Percentiles rank a stretch among this genome's conserved stretches.
These are phyloP conservation scores for Clonostachys rosea DNA, from an alignment of 2,329 filamentous ascomycete species.

Conservation along the genomic window DNA sequence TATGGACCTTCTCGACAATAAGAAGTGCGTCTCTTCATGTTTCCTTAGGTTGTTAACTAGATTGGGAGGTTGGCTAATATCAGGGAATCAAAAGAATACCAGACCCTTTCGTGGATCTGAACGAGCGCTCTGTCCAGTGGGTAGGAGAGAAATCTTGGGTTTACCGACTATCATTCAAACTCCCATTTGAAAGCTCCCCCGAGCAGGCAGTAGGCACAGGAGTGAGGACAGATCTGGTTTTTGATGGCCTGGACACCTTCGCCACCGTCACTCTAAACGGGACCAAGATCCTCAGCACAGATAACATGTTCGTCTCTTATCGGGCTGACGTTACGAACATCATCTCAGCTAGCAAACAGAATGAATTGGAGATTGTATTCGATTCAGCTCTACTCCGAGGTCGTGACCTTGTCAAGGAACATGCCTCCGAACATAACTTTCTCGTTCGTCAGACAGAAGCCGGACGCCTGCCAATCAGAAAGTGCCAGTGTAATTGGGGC, in stretches of 20 bases:
- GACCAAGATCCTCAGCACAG: slow-evolving; percentile 43
- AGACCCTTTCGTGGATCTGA: slow-evolving; percentile 57
- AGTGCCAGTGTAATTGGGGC: slow-evolving; percentile 67
- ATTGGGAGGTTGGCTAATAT: not conserved
- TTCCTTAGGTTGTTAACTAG: too few relatives aligned
- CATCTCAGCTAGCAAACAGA: slow-evolving; percentile 24
- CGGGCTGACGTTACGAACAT: slow-evolving; percentile 43
- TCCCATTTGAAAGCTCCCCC: slow-evolving; percentile 4
- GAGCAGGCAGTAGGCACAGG: not conserved
- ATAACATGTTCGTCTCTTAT: slow-evolving; percentile 62
- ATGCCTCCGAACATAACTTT: slow-evolving; percentile 41
- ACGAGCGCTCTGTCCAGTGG: slow-evolving; percentile 56
- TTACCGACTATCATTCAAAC: slow-evolving; percentile 38
- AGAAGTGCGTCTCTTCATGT: slow-evolving; percentile 12
- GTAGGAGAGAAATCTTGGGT: slow-evolving; percentile 58
- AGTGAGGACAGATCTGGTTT: slow-evolving; percentile 39
- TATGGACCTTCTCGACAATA: slow-evolving; percentile 23
- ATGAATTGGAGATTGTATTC: slow-evolving; percentile 52
- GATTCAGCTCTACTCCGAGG: slow-evolving; percentile 48
- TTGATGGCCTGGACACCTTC: slow-evolving; percentile 62
- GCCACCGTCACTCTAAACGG: slow-evolving; percentile 54
- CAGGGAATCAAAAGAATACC: slow-evolving; percentile 21
- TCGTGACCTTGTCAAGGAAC: slow-evolving; percentile 42
- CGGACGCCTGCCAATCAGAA: slow-evolving; percentile 41
- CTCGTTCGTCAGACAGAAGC: slow-evolving; percentile 10